phyloP scores from a whole-genome alignment of 352 stramenopile genomes.

The Pythium brassicae region DNA sequence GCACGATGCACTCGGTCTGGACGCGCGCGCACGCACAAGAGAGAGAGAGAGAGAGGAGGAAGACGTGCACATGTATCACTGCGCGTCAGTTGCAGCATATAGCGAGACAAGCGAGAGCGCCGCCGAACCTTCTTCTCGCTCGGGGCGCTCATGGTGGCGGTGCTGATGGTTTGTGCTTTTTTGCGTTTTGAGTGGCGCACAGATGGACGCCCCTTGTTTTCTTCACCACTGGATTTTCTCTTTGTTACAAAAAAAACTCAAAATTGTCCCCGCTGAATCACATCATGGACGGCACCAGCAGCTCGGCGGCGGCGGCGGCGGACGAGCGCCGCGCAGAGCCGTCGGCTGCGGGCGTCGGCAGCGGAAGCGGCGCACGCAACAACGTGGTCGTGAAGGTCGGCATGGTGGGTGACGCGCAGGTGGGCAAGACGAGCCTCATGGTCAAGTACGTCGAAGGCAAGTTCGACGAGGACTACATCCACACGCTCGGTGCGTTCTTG shows the following conservation, averaged over 20 bases:
- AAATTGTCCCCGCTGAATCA: neutral
- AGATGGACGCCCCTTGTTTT: too few relatives aligned
- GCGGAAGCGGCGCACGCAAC: conserved; percentile 48
- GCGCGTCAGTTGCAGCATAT: neutral
- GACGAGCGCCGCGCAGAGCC: conserved; percentile 9
- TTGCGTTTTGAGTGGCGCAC: too few relatives aligned
- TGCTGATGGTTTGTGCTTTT: too few relatives aligned
- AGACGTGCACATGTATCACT: neutral
- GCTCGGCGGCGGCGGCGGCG: neutral
- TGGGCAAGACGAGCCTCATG: conserved; percentile 96
- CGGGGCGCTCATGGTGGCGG: neutral
- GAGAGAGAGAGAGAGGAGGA: neutral
- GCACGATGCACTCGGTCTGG: conserved; percentile 47
- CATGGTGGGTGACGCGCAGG: conserved; percentile 93
- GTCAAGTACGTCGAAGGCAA: conserved; percentile 96
- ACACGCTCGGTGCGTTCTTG: conserved; percentile 79
- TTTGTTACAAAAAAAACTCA: neutral
- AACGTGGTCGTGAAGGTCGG: conserved; percentile 91
- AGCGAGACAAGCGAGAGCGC: neutral
- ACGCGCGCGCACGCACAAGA: too few relatives aligned
- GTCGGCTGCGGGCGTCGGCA: conserved; percentile 18
- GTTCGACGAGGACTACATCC: conserved; percentile 96
- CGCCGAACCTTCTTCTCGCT: too few relatives aligned
- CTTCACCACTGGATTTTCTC: neutral
- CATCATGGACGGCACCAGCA: neutral